These are phyloP conservation scores for Cutaneotrichosporon cavernicola DNA, from an alignment of 1,284 basidiomycete species.

Conservation along the genomic window DNA sequence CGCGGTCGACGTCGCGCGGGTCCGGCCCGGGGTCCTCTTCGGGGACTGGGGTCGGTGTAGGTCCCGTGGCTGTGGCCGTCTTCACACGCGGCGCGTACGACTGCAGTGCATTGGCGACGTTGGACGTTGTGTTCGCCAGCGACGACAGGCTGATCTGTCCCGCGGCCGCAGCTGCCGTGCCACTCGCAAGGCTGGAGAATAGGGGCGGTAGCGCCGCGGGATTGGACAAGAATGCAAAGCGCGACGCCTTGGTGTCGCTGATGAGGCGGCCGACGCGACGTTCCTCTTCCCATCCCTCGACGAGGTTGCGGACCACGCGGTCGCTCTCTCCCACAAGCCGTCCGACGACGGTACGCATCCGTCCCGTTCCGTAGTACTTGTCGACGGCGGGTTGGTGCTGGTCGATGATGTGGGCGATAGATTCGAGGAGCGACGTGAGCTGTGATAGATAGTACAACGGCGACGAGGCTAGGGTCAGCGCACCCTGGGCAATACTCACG, in stretches of 20 bases:
- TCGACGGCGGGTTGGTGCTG: conserved; percentile 97
- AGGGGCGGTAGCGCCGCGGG: conserved; percentile 43
- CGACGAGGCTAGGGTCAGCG: conserved; percentile 66
- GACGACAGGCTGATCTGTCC: conserved; percentile 41
- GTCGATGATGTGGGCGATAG: conserved; percentile 91
- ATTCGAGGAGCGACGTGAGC: conserved; percentile 88
- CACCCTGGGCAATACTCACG: conserved; percentile 56
- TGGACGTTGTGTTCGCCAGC: conserved; percentile 46
- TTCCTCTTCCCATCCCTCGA: conserved; percentile 89
- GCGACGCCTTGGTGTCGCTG: conserved; percentile 50
- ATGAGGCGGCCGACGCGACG: conserved; percentile 56
- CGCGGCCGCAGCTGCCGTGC: conserved; percentile 5
- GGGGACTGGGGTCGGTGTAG: conserved; percentile 47
- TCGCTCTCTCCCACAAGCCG: conserved; percentile 83
- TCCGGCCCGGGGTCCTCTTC: conserved; percentile 65
- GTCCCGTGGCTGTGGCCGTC: conserved; percentile 38
- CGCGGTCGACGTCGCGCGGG: conserved; percentile 83
- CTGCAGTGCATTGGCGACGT: conserved; percentile 54
- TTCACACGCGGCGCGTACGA: conserved; percentile 47
- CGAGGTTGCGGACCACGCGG: conserved; percentile 69
- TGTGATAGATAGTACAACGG: conserved; percentile 83
- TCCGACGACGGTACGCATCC: conserved; percentile 77
- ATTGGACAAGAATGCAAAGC: conserved; percentile 45
- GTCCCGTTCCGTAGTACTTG: conserved; percentile 87
- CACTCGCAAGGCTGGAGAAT: conserved; percentile 31